Percentiles rank a stretch among this genome's conserved stretches.
phyloP scores from a whole-genome alignment of 1,284 basidiomycete genomes.

The Mrakiaceae sp. region DNA sequence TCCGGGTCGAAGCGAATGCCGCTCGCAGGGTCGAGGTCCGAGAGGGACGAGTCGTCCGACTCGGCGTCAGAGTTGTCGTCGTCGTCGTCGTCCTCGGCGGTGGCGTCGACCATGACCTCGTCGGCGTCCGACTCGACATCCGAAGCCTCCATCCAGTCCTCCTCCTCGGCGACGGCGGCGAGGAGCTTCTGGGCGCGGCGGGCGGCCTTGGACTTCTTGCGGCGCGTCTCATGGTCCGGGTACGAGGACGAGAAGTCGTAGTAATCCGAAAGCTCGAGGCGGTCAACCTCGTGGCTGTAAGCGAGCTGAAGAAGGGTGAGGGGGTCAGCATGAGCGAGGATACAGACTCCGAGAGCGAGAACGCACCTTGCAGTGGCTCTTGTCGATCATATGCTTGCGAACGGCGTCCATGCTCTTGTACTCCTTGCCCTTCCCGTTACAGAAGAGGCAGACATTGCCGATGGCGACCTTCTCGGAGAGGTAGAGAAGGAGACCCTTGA shows the following conservation, averaged over 20 bases:
- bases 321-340: neutral
- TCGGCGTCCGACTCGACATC: constrained; percentile 30
- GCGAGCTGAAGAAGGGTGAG: constrained; percentile 41
- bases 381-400: constrained; percentile 86
- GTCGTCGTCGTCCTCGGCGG: constrained; percentile 24
- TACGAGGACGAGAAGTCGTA: constrained; percentile 85
- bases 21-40: constrained; percentile 16
- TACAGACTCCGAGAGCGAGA: neutral
- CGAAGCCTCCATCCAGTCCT: constrained; percentile 26
- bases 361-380: constrained; percentile 74
- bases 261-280: constrained; percentile 79
- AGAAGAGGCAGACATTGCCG: constrained; percentile 87
- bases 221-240: constrained; percentile 41
- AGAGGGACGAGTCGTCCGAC: constrained; percentile 38
- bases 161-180: constrained; percentile 28
- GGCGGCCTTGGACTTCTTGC: constrained; percentile 16
- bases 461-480: constrained; percentile 89
- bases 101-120: constrained; percentile 26
- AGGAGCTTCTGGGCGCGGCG: constrained; percentile 30
- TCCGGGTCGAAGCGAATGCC: constrained; percentile 34
- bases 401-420: constrained; percentile 73
- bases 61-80: constrained; percentile 30
- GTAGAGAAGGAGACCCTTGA: constrained; percentile 68
- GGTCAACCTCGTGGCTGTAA: constrained; percentile 69
- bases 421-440: constrained; percentile 64